These are phyloP conservation scores for Trichosphaerium sp. DNA, from an alignment of 78 protist genomes.

Conservation along the genomic window DNA sequence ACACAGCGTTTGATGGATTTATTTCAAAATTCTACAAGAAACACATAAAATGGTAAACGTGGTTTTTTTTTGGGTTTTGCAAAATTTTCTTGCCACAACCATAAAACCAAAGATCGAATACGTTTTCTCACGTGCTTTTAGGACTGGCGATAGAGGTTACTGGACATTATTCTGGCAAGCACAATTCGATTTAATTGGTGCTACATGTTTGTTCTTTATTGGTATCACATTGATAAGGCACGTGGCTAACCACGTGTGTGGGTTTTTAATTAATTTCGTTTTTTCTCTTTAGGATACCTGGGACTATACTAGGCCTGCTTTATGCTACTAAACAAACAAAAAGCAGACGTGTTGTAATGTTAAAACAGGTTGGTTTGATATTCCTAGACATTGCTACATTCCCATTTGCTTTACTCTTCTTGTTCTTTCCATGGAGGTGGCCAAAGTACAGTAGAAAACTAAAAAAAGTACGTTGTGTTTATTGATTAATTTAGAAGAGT, in stretches of 20 bases:
- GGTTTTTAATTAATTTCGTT: background rate
- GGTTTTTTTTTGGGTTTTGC: too few relatives aligned
- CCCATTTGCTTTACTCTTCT: background rate
- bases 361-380: background rate
- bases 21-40: too few relatives aligned
- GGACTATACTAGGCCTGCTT: background rate
- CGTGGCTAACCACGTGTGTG: background rate
- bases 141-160: too few relatives aligned
- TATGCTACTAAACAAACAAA: background rate
- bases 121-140: too few relatives aligned
- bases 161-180: too few relatives aligned
- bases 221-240: constrained; percentile 8
- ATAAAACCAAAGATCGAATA: too few relatives aligned
- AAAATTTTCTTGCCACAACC: too few relatives aligned
- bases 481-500: too few relatives aligned
- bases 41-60: too few relatives aligned
- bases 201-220: too few relatives aligned
- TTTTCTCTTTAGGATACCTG: background rate
- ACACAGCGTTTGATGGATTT: too few relatives aligned
- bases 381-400: background rate
- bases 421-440: constrained; percentile 16
- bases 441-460: background rate
- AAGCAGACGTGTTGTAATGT: background rate
- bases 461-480: background rate
- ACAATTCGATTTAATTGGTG: too few relatives aligned